Percentiles rank a stretch among this genome's conserved stretches.
These are phyloP conservation scores for Penicillium nucicola DNA, from an alignment of 495 filamentous ascomycete genomes.

Conservation along the genomic window DNA sequence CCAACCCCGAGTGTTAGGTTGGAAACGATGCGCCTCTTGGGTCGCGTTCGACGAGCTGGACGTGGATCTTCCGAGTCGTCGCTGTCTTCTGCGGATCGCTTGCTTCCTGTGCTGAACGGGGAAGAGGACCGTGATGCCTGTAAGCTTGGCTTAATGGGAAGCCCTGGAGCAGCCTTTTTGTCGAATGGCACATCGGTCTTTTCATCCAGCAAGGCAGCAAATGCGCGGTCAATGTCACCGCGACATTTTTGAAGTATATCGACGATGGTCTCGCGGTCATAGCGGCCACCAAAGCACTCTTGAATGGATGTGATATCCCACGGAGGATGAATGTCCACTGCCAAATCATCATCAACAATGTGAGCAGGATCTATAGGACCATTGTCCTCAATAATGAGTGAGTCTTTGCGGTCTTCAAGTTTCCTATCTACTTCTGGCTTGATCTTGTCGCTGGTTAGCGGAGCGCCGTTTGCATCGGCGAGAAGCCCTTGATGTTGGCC, in stretches of 20 bases:
- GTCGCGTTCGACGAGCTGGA: constrained; percentile 29
- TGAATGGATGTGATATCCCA: constrained; percentile 64
- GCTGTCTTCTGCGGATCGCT: constrained; percentile 47
- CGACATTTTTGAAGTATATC: constrained; percentile 57
- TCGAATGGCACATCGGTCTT: constrained; percentile 31
- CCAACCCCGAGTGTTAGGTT: constrained; percentile 45
- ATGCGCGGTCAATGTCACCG: constrained; percentile 58
- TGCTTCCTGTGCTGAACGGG: constrained; percentile 45
- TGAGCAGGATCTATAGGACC: no score
- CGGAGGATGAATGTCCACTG: constrained; percentile 36
- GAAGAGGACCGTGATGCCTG: constrained; percentile 44
- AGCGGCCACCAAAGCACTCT: constrained; percentile 54
- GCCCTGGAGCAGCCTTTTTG: constrained; percentile 22
- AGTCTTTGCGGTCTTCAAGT: neutral
- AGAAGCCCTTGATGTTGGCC: constrained; percentile 55
- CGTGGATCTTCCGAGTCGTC: constrained; percentile 38
- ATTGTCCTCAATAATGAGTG: no score
- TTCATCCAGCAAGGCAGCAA: constrained; percentile 54
- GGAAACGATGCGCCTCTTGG: constrained; percentile 37
- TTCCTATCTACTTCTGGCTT: constrained; percentile 7
- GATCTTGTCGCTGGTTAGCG: constrained; percentile 15
- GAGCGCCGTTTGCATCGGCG: neutral
- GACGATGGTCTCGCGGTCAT: constrained; percentile 51
- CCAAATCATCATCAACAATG: constrained; percentile 28
- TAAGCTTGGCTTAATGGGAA: constrained; percentile 35